Evolutionary conservation across 371 early-diverging fungal genomes (phyloP), one percentile per base, ranked within the genome.

Genomic region (Mortierella sp.): DNA sequence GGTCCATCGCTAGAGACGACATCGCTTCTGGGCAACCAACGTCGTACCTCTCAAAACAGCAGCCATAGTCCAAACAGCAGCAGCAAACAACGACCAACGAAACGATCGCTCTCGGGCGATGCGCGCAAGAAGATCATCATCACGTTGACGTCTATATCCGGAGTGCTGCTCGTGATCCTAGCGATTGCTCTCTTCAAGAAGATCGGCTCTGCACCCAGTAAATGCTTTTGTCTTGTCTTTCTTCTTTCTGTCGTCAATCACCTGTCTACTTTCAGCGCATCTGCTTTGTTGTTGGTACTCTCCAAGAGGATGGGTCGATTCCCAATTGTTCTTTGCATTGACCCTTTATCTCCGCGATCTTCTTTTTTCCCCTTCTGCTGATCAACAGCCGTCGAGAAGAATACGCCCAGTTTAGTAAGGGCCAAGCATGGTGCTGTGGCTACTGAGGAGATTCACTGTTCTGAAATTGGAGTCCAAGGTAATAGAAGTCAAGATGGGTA

Each of bases 391-490:
- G 31, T 60, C n/a, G 59, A 64, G 17, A 59, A 23, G 48, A 64
- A 50, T 42, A 62, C 64, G 8, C 61, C 56, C 7, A 58, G 19
- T 23, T 30, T 66, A 37, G 64, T 75, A 56, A 63, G 47, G 51
- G 84, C 78, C 11, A 64, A 70, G 49, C 64, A 86, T 28, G 96
- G 91, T 14, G 95, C 91, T 17, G 95, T 97, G 7, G 91, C 95
- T 6, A 84, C 94, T 15, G 97, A 97, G 59, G 86, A 92, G 62
- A 81, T 85, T 31, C 79, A 87, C 52, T 97, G 97, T 79, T 93
- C 94, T 23, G 78, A 89, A 28, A 83, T 92, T 51, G 97, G 97
- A 32, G 90, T 94, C 19, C 88, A 96, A 37, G 83, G 88, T 88
- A 85, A 60, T 52, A 11, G 9, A 37, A n/a, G n/a, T n/a, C 6